Evolutionary conservation across 441 rosid genomes (phyloP).

Genomic region (Daphne laureola): DNA sequence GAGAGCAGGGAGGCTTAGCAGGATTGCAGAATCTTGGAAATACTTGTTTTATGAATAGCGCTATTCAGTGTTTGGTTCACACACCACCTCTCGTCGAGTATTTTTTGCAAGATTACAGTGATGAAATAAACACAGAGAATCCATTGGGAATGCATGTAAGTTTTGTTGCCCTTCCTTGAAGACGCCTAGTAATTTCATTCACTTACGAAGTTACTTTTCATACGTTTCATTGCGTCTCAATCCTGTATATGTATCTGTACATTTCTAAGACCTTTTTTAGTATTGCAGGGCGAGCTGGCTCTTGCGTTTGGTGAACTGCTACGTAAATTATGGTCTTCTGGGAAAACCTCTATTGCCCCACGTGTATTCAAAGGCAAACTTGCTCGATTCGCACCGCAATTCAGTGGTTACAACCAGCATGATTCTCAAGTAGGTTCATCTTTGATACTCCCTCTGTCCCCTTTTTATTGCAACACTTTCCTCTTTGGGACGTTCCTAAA

Average conservation of each 20-base stretch:
- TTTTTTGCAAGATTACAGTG: constrained; percentile 46
- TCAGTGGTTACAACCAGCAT: constrained; percentile 69
- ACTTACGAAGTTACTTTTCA: background rate
- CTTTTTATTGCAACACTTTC: too few relatives aligned
- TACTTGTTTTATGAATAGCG: constrained; percentile 68
- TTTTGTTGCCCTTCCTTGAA: constrained; percentile 2
- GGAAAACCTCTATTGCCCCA: constrained; percentile 38
- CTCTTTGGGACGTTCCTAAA: too few relatives aligned
- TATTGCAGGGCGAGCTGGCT: constrained; percentile 66
- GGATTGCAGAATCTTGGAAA: constrained; percentile 69
- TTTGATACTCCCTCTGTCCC: too few relatives aligned
- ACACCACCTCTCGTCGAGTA: constrained; percentile 52
- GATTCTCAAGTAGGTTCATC: constrained; percentile 55
- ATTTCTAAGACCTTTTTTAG: constrained; percentile 26
- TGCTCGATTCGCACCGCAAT: constrained; percentile 66
- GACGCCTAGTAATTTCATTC: background rate
- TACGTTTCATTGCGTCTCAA: too few relatives aligned
- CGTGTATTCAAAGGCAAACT: constrained; percentile 52
- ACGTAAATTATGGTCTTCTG: constrained; percentile 55
- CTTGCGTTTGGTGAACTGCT: constrained; percentile 52
- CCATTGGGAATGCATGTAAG: constrained; percentile 64
- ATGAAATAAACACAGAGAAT: constrained; percentile 48
- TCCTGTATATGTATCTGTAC: background rate
- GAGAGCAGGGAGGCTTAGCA: constrained; percentile 51
- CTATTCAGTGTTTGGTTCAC: constrained; percentile 64